Percentiles rank a stretch among this genome's conserved stretches.
phyloP scores from a whole-genome alignment of 1,139 yeast species.

The Suhomyces choctaworum region DNA sequence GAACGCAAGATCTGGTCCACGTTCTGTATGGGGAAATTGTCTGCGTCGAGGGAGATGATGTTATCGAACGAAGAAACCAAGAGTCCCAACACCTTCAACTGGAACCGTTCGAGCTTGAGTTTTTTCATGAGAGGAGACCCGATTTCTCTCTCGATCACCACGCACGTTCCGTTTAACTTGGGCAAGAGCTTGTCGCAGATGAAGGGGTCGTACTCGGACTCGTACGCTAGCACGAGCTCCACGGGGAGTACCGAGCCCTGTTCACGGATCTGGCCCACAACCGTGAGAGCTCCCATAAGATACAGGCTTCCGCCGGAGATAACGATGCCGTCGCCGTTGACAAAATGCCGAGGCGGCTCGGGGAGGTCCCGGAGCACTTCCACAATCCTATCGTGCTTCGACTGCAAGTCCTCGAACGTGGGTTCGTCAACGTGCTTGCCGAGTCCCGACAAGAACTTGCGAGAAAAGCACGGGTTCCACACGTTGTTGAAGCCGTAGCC shows the following conservation, averaged over 20 bases:
- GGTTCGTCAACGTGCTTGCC: conserved; percentile 17
- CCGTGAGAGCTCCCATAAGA: conserved; percentile 21
- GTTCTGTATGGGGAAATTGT: conserved; percentile 24
- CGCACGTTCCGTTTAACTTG: conserved; percentile 21
- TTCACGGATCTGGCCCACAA: conserved; percentile 22
- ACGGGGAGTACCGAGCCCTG: conserved; percentile 21
- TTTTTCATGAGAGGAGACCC: conserved; percentile 23
- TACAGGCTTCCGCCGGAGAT: conserved; percentile 22
- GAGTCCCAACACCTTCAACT: conserved; percentile 23
- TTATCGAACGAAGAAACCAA: conserved; percentile 24
- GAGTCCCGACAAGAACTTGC: conserved; percentile 9
- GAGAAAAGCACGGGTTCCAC: conserved; percentile 14
- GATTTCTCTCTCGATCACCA: conserved; percentile 40
- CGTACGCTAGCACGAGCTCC: conserved; percentile 19
- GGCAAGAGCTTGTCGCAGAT: conserved; percentile 21
- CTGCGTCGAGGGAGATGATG: conserved; percentile 25
- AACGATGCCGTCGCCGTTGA: conserved; percentile 19
- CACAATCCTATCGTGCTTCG: conserved; percentile 14
- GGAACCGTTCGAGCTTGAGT: conserved; percentile 20
- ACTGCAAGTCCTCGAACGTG: conserved; percentile 20
- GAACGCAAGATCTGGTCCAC: conserved; percentile 19
- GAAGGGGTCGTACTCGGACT: conserved; percentile 21
- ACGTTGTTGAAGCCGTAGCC: conserved; percentile 13
- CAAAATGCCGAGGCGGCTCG: conserved; percentile 15
- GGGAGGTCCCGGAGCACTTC: conserved; percentile 16